Base-by-base conservation (phyloP, 768 basidiomycete genomes). In the Coprinopsis sp. region DNA sequence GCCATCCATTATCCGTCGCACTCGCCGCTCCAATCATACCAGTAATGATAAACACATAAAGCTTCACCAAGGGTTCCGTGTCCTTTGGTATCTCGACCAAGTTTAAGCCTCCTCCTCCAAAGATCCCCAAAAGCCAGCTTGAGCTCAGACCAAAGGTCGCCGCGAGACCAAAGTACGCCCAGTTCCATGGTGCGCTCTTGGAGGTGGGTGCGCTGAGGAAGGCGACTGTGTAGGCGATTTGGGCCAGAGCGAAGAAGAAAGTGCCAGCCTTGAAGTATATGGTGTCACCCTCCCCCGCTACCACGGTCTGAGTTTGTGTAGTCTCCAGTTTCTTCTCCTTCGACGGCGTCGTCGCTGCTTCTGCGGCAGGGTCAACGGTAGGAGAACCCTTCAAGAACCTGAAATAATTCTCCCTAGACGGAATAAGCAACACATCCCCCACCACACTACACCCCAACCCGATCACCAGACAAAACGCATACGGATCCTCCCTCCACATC, bases 11-110 rank as follows among this genome's bases (percentile, higher is more conserved):
- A 44, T 60, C 61, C 10, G 61, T 59, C 16, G 56, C 59, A 19
- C 56, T 60, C n/a, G 61, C 59, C 16, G 54, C 54, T 5, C 52
- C 56, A 27, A 60, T 58, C 58, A 60, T 60, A 3, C 46, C 54
- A 31, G 57, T 45, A 34, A 58, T 56, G 16, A 60, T 54, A 2
- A 45, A 36, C 6, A 58, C 45, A 37, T 62, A 62, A 13, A 37
- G 39, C 22, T 27, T 30, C 6, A 62, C 54, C 18, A 57, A 49
- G 5, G 39, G 24, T 8, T 24, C 43, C 51, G 58, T 51, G 13
- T 52, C 58, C 13, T 41, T 18, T 37, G 55, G 57, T 4, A 60
- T 50, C 24, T 44, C 22, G 40, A 60, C 51, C 41, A 49, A 51
- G 10, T 21, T 10, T 6, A 24, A 14, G 45, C 28, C 39, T 22